Evolutionary conservation across 805 yeast genomes (phyloP).

Genomic region (Metschnikowia gelsemii): DNA sequence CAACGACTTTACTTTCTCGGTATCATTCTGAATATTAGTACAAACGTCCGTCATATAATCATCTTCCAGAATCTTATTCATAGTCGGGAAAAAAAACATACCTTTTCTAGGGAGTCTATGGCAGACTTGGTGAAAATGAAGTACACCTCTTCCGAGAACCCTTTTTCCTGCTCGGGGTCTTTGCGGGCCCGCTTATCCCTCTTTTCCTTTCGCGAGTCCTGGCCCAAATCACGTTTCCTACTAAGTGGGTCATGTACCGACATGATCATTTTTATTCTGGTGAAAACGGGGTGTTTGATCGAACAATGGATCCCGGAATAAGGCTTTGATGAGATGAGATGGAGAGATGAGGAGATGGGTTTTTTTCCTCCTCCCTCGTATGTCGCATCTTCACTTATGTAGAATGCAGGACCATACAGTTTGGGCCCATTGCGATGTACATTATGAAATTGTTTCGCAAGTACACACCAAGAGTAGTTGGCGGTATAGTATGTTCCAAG

Average conservation of each 20-base stretch:
- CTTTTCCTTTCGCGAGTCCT: conserved; percentile 20
- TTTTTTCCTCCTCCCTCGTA: conserved; percentile 6
- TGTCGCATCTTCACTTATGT: not conserved
- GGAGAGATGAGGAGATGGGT: conserved; percentile 9
- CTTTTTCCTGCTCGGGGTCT: conserved; percentile 19
- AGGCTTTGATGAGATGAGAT: conserved; percentile 11
- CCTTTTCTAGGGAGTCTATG: conserved; percentile 63
- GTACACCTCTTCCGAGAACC: conserved; percentile 40
- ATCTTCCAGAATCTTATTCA: too few relatives aligned
- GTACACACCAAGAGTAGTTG: too few relatives aligned
- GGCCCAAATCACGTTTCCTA: conserved; percentile 28
- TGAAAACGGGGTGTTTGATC: too few relatives aligned
- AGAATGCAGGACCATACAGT: not conserved
- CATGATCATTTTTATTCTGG: conserved; percentile 41
- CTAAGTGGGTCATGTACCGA: conserved; percentile 38
- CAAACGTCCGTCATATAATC: too few relatives aligned
- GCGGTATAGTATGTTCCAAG: too few relatives aligned
- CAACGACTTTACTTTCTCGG: conserved; percentile 55
- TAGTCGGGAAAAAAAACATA: conserved; percentile 25
- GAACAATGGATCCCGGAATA: too few relatives aligned
- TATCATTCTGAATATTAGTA: conserved; percentile 43
- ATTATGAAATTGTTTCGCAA: too few relatives aligned
- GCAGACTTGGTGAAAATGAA: conserved; percentile 59
- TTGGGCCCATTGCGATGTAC: too few relatives aligned
- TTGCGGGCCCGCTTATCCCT: conserved; percentile 23